Conservation (phyloP, 2,329 filamentous ascomycete genomes). For the Monosporascus sp. region DNA sequence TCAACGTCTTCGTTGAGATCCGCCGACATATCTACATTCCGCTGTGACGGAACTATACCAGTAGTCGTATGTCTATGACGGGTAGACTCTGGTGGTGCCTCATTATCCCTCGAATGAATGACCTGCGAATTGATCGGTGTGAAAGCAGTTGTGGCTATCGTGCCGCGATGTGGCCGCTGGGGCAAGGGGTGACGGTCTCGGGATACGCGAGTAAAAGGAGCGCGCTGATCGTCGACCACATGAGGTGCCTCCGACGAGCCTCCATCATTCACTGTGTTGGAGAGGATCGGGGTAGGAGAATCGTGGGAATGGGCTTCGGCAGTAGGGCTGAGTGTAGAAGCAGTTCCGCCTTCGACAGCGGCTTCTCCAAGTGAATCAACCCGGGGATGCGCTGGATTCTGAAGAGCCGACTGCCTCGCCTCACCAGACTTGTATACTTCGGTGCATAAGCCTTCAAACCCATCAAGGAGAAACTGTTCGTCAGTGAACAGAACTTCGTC, state of each 20-base stretch:
- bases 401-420: not conserved
- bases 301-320: not conserved
- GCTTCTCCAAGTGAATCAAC: not conserved
- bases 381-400: not conserved
- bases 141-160: not conserved
- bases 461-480: constrained; percentile 37
- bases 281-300: not conserved
- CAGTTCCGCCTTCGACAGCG: not conserved
- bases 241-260: not conserved
- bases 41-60: not conserved
- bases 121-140: constrained; percentile 1
- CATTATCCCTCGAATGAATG: not conserved
- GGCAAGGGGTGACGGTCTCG: not conserved
- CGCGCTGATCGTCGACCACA: not conserved
- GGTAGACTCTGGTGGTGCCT: not conserved
- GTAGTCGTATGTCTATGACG: not conserved
- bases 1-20: constrained; percentile 12
- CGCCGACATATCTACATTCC: constrained; percentile 16
- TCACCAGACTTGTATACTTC: constrained; percentile 29
- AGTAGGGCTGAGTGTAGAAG: not conserved
- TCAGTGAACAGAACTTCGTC: constrained; percentile 66
- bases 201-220: not conserved
- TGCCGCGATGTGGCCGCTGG: not conserved
- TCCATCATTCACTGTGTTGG: not conserved
- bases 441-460: constrained; percentile 41